These are phyloP conservation scores for Trichosporon faecale DNA, from an alignment of 1,284 basidiomycete species.

Conservation along the genomic window DNA sequence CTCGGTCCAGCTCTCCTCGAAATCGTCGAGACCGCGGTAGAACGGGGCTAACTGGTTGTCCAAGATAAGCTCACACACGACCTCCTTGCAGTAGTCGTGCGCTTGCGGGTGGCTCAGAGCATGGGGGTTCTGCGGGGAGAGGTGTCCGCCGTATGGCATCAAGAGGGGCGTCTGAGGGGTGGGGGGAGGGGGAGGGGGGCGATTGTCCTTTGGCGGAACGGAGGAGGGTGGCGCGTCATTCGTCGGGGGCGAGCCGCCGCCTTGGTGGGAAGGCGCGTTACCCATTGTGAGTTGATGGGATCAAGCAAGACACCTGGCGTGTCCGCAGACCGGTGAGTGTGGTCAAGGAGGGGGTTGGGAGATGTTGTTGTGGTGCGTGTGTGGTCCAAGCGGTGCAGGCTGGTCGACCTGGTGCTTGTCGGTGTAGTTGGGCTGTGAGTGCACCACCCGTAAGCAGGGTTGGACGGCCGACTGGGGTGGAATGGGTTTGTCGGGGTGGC, in stretches of 20 bases:
- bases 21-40: constrained; percentile 92
- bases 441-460: not conserved
- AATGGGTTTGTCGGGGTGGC: no score
- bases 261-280: constrained; percentile 36
- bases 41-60: constrained; percentile 89
- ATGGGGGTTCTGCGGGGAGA: constrained; percentile 86
- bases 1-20: constrained; percentile 78
- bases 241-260: constrained; percentile 16
- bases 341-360: not conserved
- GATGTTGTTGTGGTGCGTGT: not conserved
- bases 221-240: constrained; percentile 12
- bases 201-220: constrained; percentile 19
- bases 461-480: not conserved
- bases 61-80: constrained; percentile 81
- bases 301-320: not conserved
- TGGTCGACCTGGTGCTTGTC: no score
- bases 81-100: constrained; percentile 83
- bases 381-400: not conserved
- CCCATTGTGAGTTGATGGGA: constrained; percentile 30
- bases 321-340: not conserved
- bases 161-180: constrained; percentile 65
- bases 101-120: constrained; percentile 60
- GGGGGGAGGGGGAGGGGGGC: constrained; percentile 36
- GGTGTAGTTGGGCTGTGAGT: not conserved
- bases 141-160: constrained; percentile 62